These are phyloP conservation scores for Coix lacrymajobi DNA, from an alignment of 176 grass and related monocot species.

Conservation along the genomic window DNA sequence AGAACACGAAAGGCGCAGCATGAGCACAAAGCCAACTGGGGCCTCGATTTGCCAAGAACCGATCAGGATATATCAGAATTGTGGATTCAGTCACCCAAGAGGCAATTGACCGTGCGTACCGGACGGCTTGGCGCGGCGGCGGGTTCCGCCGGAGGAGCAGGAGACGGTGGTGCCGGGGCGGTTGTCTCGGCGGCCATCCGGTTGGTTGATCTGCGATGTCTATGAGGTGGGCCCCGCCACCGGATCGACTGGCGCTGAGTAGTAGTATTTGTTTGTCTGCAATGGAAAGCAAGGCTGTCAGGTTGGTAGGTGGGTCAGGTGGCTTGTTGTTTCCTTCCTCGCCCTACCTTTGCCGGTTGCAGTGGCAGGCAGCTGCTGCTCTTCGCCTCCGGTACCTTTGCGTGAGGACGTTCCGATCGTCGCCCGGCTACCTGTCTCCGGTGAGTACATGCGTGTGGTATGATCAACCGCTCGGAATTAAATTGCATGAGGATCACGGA, in stretches of 20 bases:
- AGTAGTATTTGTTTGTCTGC: conserved; percentile 18
- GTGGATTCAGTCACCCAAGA: not conserved
- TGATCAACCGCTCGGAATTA: not conserved
- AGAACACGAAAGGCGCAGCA: not conserved
- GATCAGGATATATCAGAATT: not conserved
- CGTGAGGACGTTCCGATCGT: not conserved
- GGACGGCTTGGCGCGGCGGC: not conserved
- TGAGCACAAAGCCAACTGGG: not conserved
- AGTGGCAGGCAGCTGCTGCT: not conserved
- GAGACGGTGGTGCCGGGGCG: not conserved
- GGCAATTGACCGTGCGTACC: conserved; percentile 9
- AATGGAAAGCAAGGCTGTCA: conserved; percentile 47
- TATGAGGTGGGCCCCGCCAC: not conserved
- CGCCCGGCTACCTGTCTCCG: not conserved
- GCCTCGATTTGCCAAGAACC: not conserved
- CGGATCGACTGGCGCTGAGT: conserved; percentile 14
- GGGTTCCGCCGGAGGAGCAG: not conserved
- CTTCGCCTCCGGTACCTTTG: conserved; percentile 5
- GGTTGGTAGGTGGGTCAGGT: not conserved
- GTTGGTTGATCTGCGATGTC: conserved; percentile 2
- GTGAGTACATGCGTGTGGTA: not conserved
- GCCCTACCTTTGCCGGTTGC: not conserved
- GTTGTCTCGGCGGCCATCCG: conserved; percentile 40
- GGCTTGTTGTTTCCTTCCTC: not conserved
- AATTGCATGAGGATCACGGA: not conserved